Conservation (phyloP, 2,329 filamentous ascomycete species). For the Metarhizium robertsii region DNA sequence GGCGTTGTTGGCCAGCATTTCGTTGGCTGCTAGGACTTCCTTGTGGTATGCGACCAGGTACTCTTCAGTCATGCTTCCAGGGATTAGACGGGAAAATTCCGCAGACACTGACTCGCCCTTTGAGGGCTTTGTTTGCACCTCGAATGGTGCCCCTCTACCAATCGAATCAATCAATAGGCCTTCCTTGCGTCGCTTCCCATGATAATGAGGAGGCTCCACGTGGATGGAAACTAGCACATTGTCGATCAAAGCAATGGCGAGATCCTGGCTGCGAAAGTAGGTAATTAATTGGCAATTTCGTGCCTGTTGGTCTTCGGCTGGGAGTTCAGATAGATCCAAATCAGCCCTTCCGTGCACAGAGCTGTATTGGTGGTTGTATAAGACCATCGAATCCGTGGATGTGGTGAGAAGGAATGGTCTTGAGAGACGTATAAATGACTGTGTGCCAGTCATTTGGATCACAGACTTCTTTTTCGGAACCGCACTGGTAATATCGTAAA, state of each 20-base stretch:
- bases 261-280: constrained; percentile 57
- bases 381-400: constrained; percentile 44
- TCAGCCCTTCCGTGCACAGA: constrained; percentile 44
- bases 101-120: constrained; percentile 20
- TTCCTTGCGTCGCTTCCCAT: constrained; percentile 46
- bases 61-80: constrained; percentile 40
- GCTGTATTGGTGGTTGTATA: constrained; percentile 63
- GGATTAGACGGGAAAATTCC: constrained; percentile 28
- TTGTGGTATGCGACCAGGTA: constrained; percentile 36
- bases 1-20: constrained; percentile 35
- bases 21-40: constrained; percentile 38
- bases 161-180: constrained; percentile 66
- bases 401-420: constrained; percentile 55
- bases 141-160: constrained; percentile 47
- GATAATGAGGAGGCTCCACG: constrained; percentile 49
- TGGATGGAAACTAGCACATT: constrained; percentile 60
- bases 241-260: constrained; percentile 56
- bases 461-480: constrained; percentile 51
- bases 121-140: constrained; percentile 23
- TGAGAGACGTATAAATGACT: constrained; percentile 58
- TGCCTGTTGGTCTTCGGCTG: constrained; percentile 24
- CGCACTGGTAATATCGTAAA: constrained; percentile 55
- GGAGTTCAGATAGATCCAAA: constrained; percentile 33
- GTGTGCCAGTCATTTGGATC: constrained; percentile 40
- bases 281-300: constrained; percentile 38